phyloP scores from a whole-genome alignment of 129 eudicot genomes.

The Lactuca saligna region DNA sequence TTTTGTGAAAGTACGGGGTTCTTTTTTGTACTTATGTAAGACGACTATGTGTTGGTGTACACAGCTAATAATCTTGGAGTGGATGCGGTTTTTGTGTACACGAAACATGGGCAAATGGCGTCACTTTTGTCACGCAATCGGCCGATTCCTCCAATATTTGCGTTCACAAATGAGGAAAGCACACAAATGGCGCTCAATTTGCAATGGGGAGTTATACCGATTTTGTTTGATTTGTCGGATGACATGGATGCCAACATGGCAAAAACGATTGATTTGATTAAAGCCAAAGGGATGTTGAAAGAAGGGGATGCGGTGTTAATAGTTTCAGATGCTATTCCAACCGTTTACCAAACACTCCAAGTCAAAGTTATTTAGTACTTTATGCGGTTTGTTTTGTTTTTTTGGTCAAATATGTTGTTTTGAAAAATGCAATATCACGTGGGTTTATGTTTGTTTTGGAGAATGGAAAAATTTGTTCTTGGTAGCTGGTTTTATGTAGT shows the following conservation, averaged over 20 bases:
- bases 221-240: constrained; percentile 56
- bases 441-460: no score
- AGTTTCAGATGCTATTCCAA: constrained; percentile 59
- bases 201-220: constrained; percentile 77
- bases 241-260: constrained; percentile 58
- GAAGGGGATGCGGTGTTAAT: constrained; percentile 55
- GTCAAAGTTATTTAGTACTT: constrained; percentile 41
- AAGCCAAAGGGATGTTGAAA: constrained; percentile 49
- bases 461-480: not conserved
- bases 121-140: constrained; percentile 72
- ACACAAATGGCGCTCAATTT: constrained; percentile 61
- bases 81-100: constrained; percentile 78
- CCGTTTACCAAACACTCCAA: constrained; percentile 65
- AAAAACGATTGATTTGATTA: constrained; percentile 41
- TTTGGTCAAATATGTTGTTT: not conserved
- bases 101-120: constrained; percentile 71
- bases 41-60: constrained; percentile 15
- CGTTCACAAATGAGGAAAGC: constrained; percentile 49
- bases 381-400: not conserved
- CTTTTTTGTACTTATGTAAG: not conserved
- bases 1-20: no score
- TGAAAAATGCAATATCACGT: no score
- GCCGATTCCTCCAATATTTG: constrained; percentile 76
- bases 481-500: not conserved
- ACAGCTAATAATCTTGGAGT: constrained; percentile 70